These are phyloP conservation scores for Zygotorulaspora danielsina DNA, from an alignment of 805 yeast species.

Conservation along the genomic window DNA sequence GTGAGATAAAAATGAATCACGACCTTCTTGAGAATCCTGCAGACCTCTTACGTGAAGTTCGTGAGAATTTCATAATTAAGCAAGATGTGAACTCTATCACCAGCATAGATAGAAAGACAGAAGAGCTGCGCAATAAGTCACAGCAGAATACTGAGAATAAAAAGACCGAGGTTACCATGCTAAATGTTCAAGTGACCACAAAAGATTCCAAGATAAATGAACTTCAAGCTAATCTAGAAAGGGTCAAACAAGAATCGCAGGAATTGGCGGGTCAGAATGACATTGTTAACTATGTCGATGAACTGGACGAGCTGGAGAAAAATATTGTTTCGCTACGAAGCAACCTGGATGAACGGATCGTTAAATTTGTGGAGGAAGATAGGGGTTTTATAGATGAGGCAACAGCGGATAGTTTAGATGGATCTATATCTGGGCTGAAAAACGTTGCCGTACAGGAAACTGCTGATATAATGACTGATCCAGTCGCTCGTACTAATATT, in stretches of 20 bases:
- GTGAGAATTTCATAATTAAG: conserved; percentile 28
- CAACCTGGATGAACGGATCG: conserved; percentile 20
- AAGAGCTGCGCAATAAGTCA: conserved; percentile 9
- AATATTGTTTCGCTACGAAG: conserved; percentile 20
- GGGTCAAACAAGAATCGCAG: conserved; percentile 16
- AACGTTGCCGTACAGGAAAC: conserved; percentile 13
- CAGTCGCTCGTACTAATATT: conserved; percentile 26
- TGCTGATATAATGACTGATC: conserved; percentile 17
- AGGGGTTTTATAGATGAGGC: neutral
- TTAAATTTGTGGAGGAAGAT: conserved; percentile 13
- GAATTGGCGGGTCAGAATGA: conserved; percentile 16
- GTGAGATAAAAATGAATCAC: conserved; percentile 16
- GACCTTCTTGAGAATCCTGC: conserved; percentile 24
- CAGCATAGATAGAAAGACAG: conserved; percentile 18
- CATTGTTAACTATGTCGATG: conserved; percentile 21
- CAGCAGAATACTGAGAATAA: conserved; percentile 8
- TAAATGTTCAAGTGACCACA: conserved; percentile 11
- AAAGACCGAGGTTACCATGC: conserved; percentile 10
- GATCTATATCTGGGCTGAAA: neutral
- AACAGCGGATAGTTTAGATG: neutral
- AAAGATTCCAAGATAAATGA: conserved; percentile 8
- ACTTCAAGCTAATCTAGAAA: conserved; percentile 13
- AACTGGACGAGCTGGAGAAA: conserved; percentile 25
- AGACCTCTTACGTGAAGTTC: conserved; percentile 22
- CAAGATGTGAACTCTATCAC: conserved; percentile 22